Percentiles rank a stretch among this genome's conserved stretches.
phyloP scores from a whole-genome alignment of 148 eudicot genomes.

The Cornus controversa region DNA sequence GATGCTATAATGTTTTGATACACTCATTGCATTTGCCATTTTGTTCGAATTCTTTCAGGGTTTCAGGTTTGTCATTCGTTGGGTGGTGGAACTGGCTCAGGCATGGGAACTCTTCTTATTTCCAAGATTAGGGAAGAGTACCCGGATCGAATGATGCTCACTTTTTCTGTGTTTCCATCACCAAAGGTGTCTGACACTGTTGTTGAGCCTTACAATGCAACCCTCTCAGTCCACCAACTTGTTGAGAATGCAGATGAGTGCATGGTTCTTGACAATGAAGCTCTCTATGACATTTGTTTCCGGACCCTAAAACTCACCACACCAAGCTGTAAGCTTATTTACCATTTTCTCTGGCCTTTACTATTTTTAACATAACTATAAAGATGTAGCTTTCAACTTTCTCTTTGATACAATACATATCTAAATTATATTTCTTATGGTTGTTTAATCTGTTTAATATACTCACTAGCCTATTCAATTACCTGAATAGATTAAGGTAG shows the following conservation, averaged over 20 bases:
- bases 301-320: not conserved
- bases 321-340: not conserved
- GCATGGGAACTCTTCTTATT: slow-evolving; percentile 10
- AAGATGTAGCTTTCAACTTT: not conserved
- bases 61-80: slow-evolving; percentile 9
- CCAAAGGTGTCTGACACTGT: slow-evolving; percentile 15
- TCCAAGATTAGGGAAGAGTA: slow-evolving; percentile 13
- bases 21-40: not conserved
- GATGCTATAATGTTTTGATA: not conserved
- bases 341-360: not conserved
- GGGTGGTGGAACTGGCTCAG: slow-evolving; percentile 12
- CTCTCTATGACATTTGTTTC: not conserved
- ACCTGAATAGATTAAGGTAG: not conserved
- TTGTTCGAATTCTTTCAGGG: not conserved
- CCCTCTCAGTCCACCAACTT: slow-evolving; percentile 11
- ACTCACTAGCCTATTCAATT: not conserved
- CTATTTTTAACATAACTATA: not conserved
- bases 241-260: slow-evolving; percentile 8
- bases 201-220: slow-evolving; percentile 10
- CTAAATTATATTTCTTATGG: not conserved
- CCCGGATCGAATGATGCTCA: slow-evolving; percentile 8
- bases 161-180: slow-evolving; percentile 8
- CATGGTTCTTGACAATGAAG: not conserved
- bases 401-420: no score
- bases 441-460: no score